phyloP scores from a whole-genome alignment of 768 basidiomycete genomes.

The Gloeophyllum trabeum region DNA sequence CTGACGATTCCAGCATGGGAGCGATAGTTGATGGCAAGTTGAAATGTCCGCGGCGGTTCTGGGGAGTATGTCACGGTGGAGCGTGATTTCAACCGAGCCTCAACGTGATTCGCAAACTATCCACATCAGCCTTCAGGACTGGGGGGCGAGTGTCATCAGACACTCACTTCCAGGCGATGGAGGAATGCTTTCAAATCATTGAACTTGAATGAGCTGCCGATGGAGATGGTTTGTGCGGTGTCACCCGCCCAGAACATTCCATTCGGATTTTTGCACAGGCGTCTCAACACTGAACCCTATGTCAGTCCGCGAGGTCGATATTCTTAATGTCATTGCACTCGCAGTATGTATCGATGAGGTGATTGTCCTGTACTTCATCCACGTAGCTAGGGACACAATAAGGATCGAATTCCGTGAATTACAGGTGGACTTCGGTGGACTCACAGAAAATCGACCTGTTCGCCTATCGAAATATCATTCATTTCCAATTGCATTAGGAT shows the following conservation, averaged over 20 bases:
- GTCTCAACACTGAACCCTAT: constrained; percentile 53
- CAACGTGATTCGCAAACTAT: no score
- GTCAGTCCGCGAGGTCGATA: no score
- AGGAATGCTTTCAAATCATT: constrained; percentile 61
- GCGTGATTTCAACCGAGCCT: no score
- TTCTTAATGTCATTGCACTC: no score
- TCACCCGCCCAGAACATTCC: constrained; percentile 76
- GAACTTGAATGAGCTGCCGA: constrained; percentile 64
- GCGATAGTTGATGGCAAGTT: constrained; percentile 21
- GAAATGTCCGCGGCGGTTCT: constrained; percentile 16
- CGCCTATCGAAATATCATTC: constrained; percentile 23
- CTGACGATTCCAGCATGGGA: constrained; percentile 23
- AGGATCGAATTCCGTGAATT: no score
- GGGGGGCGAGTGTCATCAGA: no score
- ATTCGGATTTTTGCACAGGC: constrained; percentile 49
- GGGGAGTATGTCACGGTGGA: no score
- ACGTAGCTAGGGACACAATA: constrained; percentile 49
- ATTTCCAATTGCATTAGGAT: constrained; percentile 27
- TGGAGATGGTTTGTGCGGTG: constrained; percentile 69
- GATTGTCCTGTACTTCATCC: constrained; percentile 66
- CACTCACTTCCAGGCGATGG: constrained; percentile 44
- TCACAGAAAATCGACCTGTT: constrained; percentile 45
- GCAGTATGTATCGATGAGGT: constrained; percentile 56
- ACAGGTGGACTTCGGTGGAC: constrained; percentile 8
- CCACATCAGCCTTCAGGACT: no score